These are phyloP conservation scores for Trichoderma reesei DNA, from an alignment of 495 filamentous ascomycete genomes.

Conservation along the genomic window DNA sequence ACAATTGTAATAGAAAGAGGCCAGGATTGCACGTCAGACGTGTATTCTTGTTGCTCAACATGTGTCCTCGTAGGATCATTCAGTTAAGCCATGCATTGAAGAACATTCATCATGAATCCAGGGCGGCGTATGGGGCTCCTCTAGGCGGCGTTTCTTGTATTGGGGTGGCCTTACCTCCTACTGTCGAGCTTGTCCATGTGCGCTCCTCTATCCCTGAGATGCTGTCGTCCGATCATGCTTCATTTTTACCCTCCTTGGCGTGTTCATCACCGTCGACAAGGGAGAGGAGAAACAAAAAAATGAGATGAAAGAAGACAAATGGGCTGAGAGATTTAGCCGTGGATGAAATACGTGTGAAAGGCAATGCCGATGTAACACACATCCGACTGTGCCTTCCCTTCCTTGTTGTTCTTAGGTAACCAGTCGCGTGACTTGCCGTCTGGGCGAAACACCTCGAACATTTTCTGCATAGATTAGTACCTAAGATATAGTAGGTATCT, in stretches of 20 bases:
- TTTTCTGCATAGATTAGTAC: not conserved
- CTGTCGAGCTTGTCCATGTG: not conserved
- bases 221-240: no score
- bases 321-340: not conserved
- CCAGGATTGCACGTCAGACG: not conserved
- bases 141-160: not conserved
- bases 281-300: not conserved
- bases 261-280: not conserved
- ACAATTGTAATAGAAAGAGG: not conserved
- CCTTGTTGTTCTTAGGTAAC: not conserved
- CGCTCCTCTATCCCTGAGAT: no score
- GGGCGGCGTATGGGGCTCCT: not conserved
- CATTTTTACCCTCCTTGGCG: not conserved
- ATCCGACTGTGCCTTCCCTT: not conserved
- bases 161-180: not conserved
- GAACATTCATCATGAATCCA: constrained; percentile 4
- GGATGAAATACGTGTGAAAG: not conserved
- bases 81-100: constrained; percentile 12
- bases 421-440: not conserved
- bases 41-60: not conserved
- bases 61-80: not conserved
- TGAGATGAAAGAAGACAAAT: not conserved
- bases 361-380: not conserved
- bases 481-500: no score
- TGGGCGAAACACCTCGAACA: not conserved